Evolutionary conservation across 2,329 filamentous ascomycete species (phyloP).

Genomic region (Grosmannia serpens): DNA sequence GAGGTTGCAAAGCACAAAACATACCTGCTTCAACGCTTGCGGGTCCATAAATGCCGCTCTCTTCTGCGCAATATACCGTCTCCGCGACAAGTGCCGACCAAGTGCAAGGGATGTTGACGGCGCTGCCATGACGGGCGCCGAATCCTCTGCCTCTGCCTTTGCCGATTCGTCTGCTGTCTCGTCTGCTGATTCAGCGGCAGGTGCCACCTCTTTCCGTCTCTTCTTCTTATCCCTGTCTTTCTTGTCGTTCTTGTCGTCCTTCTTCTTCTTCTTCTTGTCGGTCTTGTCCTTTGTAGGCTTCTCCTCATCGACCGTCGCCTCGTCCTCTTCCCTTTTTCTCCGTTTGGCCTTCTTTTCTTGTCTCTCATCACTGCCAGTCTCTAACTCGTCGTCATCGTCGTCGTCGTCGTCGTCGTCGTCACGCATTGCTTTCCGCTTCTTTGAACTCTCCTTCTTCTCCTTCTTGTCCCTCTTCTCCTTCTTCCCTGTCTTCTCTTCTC

Average conservation of each 20-base stretch:
- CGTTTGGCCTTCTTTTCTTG: conserved; percentile 20
- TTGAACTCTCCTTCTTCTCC: conserved; percentile 34
- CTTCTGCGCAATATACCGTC: conserved; percentile 82
- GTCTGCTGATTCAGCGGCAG: conserved; percentile 20
- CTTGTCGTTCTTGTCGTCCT: conserved; percentile 19
- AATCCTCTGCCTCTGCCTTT: conserved; percentile 21
- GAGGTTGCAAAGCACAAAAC: conserved; percentile 10
- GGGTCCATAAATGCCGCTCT: conserved; percentile 70
- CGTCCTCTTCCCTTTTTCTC: conserved; percentile 22
- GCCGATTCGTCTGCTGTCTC: conserved; percentile 14
- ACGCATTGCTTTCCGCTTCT: conserved; percentile 32
- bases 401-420: conserved; percentile 19
- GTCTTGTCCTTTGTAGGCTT: conserved; percentile 17
- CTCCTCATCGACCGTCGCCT: conserved; percentile 8
- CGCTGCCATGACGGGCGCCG: conserved; percentile 27
- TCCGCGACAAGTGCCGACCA: conserved; percentile 62
- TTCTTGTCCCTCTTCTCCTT: conserved; percentile 17
- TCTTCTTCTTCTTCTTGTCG: conserved; percentile 18
- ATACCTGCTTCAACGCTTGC: conserved; percentile 75
- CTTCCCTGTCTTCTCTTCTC: conserved; percentile 22
- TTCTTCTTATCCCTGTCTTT: conserved; percentile 14
- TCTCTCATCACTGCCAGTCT: conserved; percentile 27
- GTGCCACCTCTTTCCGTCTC: conserved; percentile 20
- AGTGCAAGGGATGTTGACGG: conserved; percentile 20
- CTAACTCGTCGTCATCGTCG: conserved; percentile 14